Conservation (phyloP, 2,329 filamentous ascomycete genomes). For the Penicillium griseofulvum region DNA sequence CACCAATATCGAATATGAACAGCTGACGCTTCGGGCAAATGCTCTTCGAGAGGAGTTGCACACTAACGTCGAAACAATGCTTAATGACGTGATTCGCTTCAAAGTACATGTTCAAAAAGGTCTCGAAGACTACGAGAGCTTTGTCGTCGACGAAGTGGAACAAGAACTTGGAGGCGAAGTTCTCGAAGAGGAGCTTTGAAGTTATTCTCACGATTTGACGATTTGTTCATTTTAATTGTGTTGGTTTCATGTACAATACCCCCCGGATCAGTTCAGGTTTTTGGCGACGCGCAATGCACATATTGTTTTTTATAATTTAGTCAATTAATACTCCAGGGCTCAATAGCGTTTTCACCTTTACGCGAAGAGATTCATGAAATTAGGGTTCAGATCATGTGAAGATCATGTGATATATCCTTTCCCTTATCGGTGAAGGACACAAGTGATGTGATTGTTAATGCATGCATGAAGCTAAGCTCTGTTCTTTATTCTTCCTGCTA, state of each 20-base stretch:
- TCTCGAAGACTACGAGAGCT: conserved; percentile 89
- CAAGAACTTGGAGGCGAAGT: conserved; percentile 68
- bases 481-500: too few relatives aligned
- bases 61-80: conserved; percentile 90
- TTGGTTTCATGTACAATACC: conserved; percentile 12
- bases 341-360: neutral
- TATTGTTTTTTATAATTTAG: neutral
- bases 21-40: conserved; percentile 79
- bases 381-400: neutral
- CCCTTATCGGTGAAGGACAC: too few relatives aligned
- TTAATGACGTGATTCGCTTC: conserved; percentile 97
- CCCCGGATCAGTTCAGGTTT: conserved; percentile 6
- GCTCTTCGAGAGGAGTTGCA: conserved; percentile 94
- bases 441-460: too few relatives aligned
- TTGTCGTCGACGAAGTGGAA: conserved; percentile 91
- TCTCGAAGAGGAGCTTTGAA: conserved; percentile 31
- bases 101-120: conserved; percentile 95
- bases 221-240: conserved; percentile 5
- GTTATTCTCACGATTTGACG: conserved; percentile 15
- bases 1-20: conserved; percentile 93
- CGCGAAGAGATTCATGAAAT: neutral
- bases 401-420: too few relatives aligned
- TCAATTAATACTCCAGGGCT: neutral
- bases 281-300: conserved; percentile 9
- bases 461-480: too few relatives aligned